Conservation (phyloP, 805 yeast genomes). For the Yamadazyma paraphyllophila region DNA sequence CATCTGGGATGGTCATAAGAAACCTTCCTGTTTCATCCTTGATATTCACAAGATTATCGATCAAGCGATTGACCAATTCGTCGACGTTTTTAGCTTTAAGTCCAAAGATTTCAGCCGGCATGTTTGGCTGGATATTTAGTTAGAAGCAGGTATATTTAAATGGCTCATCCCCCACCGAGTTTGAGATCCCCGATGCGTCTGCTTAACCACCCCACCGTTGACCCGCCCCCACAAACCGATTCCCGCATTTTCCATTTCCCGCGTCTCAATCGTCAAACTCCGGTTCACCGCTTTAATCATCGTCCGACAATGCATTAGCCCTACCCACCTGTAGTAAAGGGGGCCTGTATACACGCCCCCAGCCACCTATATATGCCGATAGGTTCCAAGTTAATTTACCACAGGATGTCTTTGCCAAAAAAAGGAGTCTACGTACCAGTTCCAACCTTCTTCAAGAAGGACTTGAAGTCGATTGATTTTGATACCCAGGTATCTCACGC, state of each 20-base stretch:
- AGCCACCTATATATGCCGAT: background rate
- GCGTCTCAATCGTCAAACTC: background rate
- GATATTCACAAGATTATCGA: conserved; percentile 25
- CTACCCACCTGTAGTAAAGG: background rate
- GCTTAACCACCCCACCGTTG: background rate
- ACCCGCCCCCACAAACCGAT: background rate
- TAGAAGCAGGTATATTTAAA: background rate
- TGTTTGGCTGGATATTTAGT: background rate
- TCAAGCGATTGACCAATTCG: conserved; percentile 17
- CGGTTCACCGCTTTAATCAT: background rate
- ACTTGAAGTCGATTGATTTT: conserved; percentile 39
- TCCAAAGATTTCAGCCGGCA: conserved; percentile 17
- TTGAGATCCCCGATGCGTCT: background rate
- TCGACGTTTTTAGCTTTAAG: conserved; percentile 16
- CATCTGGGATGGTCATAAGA: conserved; percentile 27
- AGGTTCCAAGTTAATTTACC: background rate
- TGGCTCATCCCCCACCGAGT: background rate
- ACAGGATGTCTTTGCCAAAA: background rate
- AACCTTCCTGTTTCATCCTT: conserved; percentile 30
- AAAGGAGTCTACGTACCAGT: conserved; percentile 51
- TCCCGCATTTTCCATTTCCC: background rate
- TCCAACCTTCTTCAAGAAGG: conserved; percentile 52
- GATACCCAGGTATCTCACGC: conserved; percentile 48
- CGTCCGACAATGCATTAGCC: background rate
- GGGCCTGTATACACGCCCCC: background rate